Percentiles rank a stretch among this genome's conserved stretches.
These are phyloP conservation scores for Russula sp. DNA, from an alignment of 768 basidiomycete genomes.

Conservation along the genomic window DNA sequence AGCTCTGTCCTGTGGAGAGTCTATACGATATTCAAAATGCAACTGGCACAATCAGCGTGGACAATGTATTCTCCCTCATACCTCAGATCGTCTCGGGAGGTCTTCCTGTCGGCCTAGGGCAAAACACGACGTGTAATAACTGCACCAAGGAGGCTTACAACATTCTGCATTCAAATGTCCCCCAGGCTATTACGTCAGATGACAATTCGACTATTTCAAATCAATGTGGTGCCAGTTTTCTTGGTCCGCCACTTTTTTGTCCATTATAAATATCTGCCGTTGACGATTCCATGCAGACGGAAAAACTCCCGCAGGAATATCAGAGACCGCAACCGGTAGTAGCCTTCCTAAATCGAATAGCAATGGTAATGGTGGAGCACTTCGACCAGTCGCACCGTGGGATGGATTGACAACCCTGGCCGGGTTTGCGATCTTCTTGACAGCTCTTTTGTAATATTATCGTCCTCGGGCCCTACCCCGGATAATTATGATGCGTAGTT, in stretches of 20 bases:
- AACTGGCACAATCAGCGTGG: slow-evolving; percentile 10
- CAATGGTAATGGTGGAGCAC: not conserved
- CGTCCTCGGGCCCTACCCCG: no score
- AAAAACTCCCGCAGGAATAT: slow-evolving; percentile 24
- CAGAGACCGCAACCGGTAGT: slow-evolving; percentile 21
- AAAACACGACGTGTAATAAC: slow-evolving; percentile 28
- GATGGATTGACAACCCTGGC: not conserved
- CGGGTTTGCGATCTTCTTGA: not conserved
- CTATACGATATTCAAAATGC: slow-evolving; percentile 44
- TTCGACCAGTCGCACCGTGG: not conserved
- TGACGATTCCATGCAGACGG: slow-evolving; percentile 24
- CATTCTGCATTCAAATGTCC: slow-evolving; percentile 24
- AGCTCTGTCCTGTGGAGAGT: slow-evolving; percentile 52
- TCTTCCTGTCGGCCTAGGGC: slow-evolving; percentile 20
- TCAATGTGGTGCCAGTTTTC: slow-evolving; percentile 29
- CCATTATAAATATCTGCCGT: not conserved
- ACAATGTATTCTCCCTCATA: not conserved
- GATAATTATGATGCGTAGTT: not conserved
- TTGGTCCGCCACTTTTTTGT: slow-evolving; percentile 22
- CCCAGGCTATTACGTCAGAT: slow-evolving; percentile 20
- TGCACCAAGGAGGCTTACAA: slow-evolving; percentile 31
- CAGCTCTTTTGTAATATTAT: not conserved
- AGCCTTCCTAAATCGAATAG: not conserved
- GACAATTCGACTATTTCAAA: slow-evolving; percentile 17
- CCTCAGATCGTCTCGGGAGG: slow-evolving; percentile 11